Evolutionary conservation across 1,284 basidiomycete species (phyloP), one percentile per base, ranked within the genome.

Genomic region (Ustilago tritici): DNA sequence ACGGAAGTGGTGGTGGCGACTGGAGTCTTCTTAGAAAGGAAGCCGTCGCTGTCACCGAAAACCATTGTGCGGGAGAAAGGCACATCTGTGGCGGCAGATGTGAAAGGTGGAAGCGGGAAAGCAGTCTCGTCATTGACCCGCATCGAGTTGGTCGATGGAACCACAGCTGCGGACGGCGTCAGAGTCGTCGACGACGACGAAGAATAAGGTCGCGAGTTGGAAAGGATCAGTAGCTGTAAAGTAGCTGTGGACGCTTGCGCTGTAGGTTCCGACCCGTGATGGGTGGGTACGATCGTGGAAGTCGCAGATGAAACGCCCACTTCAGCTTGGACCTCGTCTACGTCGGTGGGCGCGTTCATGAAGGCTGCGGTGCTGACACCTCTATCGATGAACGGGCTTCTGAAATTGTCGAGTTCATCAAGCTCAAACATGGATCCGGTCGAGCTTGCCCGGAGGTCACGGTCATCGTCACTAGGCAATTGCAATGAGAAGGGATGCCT

Each of bases 401-500:
- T 38, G 47, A 65, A 61, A 2, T 14, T 17, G 10, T 66, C 63
- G 12, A 54, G 32, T 12, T 65, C 65, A 23, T 65, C 34, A 4
- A 52, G 47, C 15, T 66, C 69, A n/a, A 57, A 50, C 32, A 61
- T 56, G 17, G 70, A 73, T 4, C 61, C 70, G 32, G 40, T 23
- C 10, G 65, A 60, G 28, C 65, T 72, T 11, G 31, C n/a, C 0
- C 50, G 52, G 9, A 19, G n/a, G 28, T 61, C 61, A 0, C 50
- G 52, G 4, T 28, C n/a, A 34, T 64, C 61, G 11, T 50, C 14
- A 2, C 63, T 61, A 4, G 65, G 41, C 32, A 73, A 38, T 41
- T 73, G 70, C 41, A 73, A 54, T 23, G 70, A 67, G 46, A 73
- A 73, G 9, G 70, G 70, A 41, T 68, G 65, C 2, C 50, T 58